Conservation (phyloP, 495 filamentous ascomycete genomes). For the Xylaria flabelliformis region DNA sequence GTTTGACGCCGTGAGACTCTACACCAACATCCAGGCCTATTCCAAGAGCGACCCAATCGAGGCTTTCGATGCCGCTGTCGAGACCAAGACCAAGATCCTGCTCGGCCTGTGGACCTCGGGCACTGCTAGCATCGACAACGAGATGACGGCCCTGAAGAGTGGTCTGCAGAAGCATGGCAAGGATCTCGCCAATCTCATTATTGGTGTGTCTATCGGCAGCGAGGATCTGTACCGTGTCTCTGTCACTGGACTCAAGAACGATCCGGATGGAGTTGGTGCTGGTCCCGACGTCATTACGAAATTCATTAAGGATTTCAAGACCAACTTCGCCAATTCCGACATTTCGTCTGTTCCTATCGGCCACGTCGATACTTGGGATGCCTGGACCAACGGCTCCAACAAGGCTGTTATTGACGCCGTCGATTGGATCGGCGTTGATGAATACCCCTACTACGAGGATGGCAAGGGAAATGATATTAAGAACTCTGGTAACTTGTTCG, state of each 20-base stretch:
- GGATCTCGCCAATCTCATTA: constrained; percentile 53
- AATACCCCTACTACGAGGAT: constrained; percentile 60
- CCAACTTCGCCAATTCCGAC: constrained; percentile 39
- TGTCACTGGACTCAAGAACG: constrained; percentile 49
- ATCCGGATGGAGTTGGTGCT: constrained; percentile 49
- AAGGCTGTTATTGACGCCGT: constrained; percentile 52
- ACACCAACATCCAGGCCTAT: constrained; percentile 61
- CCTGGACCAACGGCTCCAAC: constrained; percentile 55
- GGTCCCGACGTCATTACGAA: constrained; percentile 47
- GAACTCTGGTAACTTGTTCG: constrained; percentile 49
- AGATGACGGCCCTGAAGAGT: constrained; percentile 54
- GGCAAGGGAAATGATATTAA: constrained; percentile 54
- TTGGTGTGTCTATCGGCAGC: constrained; percentile 59
- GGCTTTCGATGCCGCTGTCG: constrained; percentile 61
- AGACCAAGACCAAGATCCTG: constrained; percentile 55
- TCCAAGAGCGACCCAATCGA: constrained; percentile 52
- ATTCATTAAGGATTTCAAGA: constrained; percentile 59
- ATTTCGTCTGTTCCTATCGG: constrained; percentile 52
- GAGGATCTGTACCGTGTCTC: constrained; percentile 62
- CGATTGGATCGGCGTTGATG: constrained; percentile 58
- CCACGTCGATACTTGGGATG: constrained; percentile 59
- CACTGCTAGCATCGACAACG: constrained; percentile 52
- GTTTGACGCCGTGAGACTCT: constrained; percentile 57
- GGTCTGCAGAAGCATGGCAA: constrained; percentile 53
- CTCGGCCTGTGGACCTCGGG: constrained; percentile 62